phyloP scores from a whole-genome alignment of 225 moss, liverwort and hornwort species.

The Anthoceros angustus region DNA sequence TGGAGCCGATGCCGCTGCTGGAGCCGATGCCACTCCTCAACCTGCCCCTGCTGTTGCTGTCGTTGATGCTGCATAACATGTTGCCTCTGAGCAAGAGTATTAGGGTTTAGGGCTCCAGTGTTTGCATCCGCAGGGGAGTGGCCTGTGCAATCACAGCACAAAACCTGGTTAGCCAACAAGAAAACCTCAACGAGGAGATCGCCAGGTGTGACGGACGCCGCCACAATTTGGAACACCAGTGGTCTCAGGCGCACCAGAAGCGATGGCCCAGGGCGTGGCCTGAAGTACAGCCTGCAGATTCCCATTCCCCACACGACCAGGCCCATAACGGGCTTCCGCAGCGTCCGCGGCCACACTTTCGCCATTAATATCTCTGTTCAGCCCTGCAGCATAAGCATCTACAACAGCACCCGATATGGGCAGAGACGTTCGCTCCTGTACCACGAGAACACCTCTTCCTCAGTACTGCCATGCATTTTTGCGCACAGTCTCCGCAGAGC shows the following conservation, averaged over 20 bases:
- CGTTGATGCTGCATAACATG: no score
- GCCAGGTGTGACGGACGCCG: neutral
- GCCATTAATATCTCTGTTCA: slow-evolving; percentile 76
- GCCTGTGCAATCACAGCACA: no score
- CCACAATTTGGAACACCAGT: neutral
- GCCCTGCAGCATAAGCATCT: slow-evolving; percentile 46
- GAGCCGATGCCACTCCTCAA: no score
- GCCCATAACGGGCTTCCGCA: slow-evolving; percentile 53
- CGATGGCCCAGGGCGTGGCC: slow-evolving; percentile 21
- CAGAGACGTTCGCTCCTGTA: slow-evolving; percentile 31
- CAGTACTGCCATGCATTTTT: no score
- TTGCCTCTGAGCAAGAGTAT: no score
- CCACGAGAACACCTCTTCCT: neutral
- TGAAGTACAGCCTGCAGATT: slow-evolving; percentile 34
- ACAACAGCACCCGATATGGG: slow-evolving; percentile 37
- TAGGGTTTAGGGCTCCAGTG: no score
- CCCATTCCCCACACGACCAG: slow-evolving; percentile 58
- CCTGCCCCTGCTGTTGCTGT: no score
- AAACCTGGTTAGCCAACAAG: no score
- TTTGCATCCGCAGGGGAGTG: no score
- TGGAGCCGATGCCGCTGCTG: no score
- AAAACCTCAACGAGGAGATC: no score
- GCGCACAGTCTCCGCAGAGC: no score
- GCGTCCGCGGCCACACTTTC: slow-evolving; percentile 26
- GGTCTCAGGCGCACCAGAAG: slow-evolving; percentile 25